Evolutionary conservation across 2,329 filamentous ascomycete genomes (phyloP), one percentile per base, ranked within the genome.

Genomic region (Aphanocladium album): DNA sequence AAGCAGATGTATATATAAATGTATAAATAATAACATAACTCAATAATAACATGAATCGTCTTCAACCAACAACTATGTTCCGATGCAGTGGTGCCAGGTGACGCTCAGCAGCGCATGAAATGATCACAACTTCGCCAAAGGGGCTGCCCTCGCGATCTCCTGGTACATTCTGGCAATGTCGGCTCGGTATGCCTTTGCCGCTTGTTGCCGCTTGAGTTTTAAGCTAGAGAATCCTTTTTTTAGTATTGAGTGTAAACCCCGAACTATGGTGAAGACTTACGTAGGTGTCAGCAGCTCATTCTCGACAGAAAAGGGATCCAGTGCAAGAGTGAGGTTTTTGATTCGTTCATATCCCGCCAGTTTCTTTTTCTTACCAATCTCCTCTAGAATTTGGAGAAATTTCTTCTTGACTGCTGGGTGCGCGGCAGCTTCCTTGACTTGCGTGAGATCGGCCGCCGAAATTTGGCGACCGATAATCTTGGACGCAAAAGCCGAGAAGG

Each of bases 301-400:
- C 55, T 96, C 93, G 65, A 98, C 87, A 1, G 87, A 90, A 69
- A 99, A 98, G 1, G 95, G 95, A 62, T 99, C 95, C 16, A 97
- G 68, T 68, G 89, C 87, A 66, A 99, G 76, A 64, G 88, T 76
- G 60, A 89, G 82, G 67, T 88, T 89, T 72, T 83, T 85, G 51
- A 98, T 88, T 65, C 86, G 85, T 81, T 99, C 95, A 68, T 90
- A 98, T 66, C 87, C 90, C 72, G 96, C 95, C 74, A 99, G 93
- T 78, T 95, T 96, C 74, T 90, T 86, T 77, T 87, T 88, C 78
- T 84, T 89, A 47, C 85, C 91, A 62, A 96, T 89, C 59, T 81
- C 83, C 62, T 95, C 89, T 37, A 99, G 78, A 65, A 95, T 85
- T 73, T 88, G 89, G 65, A 96, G 72, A 60, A 96, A 87, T 2